A percentile compares a stretch with the other conserved stretches of the same genome.
phyloP scores from a whole-genome alignment of 768 basidiomycete species.

The Cystobasidium onofrii region DNA sequence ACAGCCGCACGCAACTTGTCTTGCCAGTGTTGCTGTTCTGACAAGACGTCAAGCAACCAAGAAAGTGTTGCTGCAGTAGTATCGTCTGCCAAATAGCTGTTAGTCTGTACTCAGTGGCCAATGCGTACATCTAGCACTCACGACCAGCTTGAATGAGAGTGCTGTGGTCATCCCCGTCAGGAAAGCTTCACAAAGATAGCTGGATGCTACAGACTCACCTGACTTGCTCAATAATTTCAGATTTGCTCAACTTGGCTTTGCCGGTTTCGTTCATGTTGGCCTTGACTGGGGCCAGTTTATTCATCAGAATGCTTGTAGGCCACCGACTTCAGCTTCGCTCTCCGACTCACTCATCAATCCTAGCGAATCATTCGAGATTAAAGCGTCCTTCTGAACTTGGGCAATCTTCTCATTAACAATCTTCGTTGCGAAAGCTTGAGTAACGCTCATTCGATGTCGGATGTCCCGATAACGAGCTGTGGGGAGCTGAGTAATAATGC shows the following conservation, averaged over 20 bases:
- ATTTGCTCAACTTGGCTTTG: conserved; percentile 9
- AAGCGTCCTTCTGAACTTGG: neutral
- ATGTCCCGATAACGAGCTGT: neutral
- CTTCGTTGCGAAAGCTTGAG: neutral
- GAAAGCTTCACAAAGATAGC: too few relatives aligned
- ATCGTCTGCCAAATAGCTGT: neutral
- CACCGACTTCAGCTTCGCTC: neutral
- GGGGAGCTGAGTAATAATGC: neutral
- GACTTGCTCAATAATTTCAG: conserved; percentile 19
- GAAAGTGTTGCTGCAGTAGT: neutral
- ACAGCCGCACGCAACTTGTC: neutral
- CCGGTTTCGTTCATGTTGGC: conserved; percentile 15
- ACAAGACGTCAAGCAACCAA: neutral
- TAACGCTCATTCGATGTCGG: neutral
- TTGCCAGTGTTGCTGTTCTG: neutral
- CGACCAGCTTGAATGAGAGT: conserved; percentile 2
- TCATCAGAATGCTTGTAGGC: neutral
- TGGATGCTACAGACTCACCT: neutral
- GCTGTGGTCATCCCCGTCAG: neutral
- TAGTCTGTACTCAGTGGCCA: neutral
- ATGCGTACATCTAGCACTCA: neutral
- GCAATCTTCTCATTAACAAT: neutral
- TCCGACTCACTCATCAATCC: neutral
- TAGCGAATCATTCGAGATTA: neutral
- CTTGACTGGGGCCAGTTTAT: neutral